Percentiles rank a stretch among this genome's conserved stretches.
These are phyloP conservation scores for Fusarium robinianum DNA, from an alignment of 2,329 filamentous ascomycete species.

Conservation along the genomic window DNA sequence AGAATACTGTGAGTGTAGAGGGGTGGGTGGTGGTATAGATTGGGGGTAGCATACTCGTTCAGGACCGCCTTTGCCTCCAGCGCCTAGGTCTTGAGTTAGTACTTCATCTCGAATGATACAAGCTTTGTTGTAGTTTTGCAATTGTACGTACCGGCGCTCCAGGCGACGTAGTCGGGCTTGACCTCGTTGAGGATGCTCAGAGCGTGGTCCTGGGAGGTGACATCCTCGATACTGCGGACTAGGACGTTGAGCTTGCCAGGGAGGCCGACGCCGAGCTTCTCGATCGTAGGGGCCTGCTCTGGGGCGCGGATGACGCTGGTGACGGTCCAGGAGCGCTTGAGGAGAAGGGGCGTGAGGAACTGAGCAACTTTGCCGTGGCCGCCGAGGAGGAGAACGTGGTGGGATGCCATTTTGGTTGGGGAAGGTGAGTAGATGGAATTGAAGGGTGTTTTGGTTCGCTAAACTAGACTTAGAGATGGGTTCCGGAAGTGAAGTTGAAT, in stretches of 20 bases:
- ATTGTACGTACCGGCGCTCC: constrained; percentile 62
- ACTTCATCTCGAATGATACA: background rate
- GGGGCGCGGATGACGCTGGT: constrained; percentile 76
- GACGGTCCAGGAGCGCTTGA: constrained; percentile 74
- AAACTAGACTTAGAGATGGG: background rate
- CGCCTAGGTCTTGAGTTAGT: constrained; percentile 45
- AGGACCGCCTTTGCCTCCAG: constrained; percentile 62
- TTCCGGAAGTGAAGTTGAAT: background rate
- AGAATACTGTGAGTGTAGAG: constrained; percentile 1
- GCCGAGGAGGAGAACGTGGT: constrained; percentile 72
- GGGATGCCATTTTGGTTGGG: constrained; percentile 38
- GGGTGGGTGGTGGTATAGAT: background rate
- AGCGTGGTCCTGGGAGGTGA: constrained; percentile 66
- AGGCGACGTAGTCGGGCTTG: constrained; percentile 68
- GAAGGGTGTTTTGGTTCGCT: background rate
- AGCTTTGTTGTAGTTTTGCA: background rate
- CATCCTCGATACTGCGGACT: constrained; percentile 71
- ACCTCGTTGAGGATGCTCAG: constrained; percentile 64
- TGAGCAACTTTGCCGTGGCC: constrained; percentile 82
- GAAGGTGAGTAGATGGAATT: background rate
- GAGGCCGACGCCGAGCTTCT: constrained; percentile 61
- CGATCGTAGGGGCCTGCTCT: constrained; percentile 68
- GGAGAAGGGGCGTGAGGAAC: constrained; percentile 74
- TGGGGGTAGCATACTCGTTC: constrained; percentile 45
- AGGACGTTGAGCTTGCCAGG: constrained; percentile 70